Percentiles rank a stretch among this genome's conserved stretches.
These are phyloP conservation scores for Fusarium sp. DNA, from an alignment of 2,329 filamentous ascomycete species.

Conservation along the genomic window DNA sequence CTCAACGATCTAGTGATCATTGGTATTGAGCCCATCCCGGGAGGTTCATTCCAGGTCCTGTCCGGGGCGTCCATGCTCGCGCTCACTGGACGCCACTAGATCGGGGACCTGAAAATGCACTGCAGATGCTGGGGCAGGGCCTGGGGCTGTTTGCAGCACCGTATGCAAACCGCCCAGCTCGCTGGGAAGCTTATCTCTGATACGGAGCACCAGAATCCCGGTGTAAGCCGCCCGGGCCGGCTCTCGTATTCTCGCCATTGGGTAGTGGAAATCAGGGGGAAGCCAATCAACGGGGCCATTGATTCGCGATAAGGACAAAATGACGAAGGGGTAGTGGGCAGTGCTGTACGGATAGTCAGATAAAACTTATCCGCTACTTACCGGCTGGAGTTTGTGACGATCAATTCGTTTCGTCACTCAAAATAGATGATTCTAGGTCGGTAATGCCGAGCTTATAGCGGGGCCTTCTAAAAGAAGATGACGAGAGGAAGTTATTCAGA, in stretches of 20 bases:
- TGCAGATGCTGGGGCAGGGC: background rate
- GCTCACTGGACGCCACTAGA: slow-evolving; percentile 33
- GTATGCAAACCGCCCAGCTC: slow-evolving; percentile 17
- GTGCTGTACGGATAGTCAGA: slow-evolving; percentile 25
- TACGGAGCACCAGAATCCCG: slow-evolving; percentile 29
- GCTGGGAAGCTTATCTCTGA: slow-evolving; percentile 23
- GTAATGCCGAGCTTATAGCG: slow-evolving; percentile 28
- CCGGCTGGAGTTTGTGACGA: slow-evolving; percentile 32
- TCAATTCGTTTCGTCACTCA: slow-evolving; percentile 28
- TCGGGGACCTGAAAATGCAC: slow-evolving; percentile 34
- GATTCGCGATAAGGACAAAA: slow-evolving; percentile 31
- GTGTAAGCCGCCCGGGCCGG: slow-evolving; percentile 43
- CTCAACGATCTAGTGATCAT: slow-evolving; percentile 14
- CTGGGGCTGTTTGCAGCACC: slow-evolving; percentile 8
- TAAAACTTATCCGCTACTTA: slow-evolving; percentile 35
- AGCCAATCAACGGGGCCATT: slow-evolving; percentile 21
- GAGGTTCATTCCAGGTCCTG: slow-evolving; percentile 18
- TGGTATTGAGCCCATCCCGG: slow-evolving; percentile 11
- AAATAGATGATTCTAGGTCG: slow-evolving; percentile 37
- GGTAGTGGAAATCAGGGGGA: slow-evolving; percentile 30
- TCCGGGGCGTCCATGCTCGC: slow-evolving; percentile 12
- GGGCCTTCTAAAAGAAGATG: slow-evolving; percentile 4
- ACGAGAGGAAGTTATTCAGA: slow-evolving; percentile 2
- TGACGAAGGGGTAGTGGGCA: slow-evolving; percentile 27
- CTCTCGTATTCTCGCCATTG: slow-evolving; percentile 39